Evolutionary conservation across 345 rosid genomes (phyloP).

Genomic region (Boechera retrofracta): DNA sequence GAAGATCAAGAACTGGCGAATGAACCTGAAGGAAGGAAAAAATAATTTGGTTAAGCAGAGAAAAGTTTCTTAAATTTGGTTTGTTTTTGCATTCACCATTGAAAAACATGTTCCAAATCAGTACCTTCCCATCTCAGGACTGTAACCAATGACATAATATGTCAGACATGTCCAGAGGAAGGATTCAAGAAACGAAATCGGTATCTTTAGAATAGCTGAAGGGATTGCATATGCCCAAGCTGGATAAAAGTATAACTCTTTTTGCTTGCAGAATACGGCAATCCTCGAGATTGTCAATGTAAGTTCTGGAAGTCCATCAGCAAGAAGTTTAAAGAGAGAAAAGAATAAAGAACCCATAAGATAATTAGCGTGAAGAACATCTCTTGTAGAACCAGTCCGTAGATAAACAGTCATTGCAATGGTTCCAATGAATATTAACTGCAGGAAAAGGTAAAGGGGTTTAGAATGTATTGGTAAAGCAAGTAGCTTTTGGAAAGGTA

Average conservation of each 20-base stretch:
- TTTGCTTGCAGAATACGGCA: slow-evolving; percentile 56
- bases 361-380: slow-evolving; percentile 48
- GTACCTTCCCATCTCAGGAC: slow-evolving; percentile 54
- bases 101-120: neutral
- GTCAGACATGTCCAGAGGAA: slow-evolving; percentile 53
- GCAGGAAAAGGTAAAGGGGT: neutral
- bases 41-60: neutral
- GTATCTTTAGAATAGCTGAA: slow-evolving; percentile 52
- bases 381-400: slow-evolving; percentile 42
- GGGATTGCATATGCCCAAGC: slow-evolving; percentile 66
- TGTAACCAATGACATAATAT: slow-evolving; percentile 60
- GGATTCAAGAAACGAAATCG: slow-evolving; percentile 51
- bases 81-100: neutral
- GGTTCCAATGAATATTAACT: slow-evolving; percentile 47
- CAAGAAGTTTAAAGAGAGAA: slow-evolving; percentile 47
- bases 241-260: slow-evolving; percentile 49
- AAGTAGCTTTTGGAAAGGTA: slow-evolving; percentile 10
- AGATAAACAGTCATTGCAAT: slow-evolving; percentile 51
- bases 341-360: slow-evolving; percentile 51
- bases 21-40: slow-evolving; percentile 49
- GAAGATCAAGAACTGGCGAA: slow-evolving; percentile 60
- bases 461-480: neutral
- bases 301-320: slow-evolving; percentile 59
- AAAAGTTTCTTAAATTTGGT: neutral
- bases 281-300: slow-evolving; percentile 51